Evolutionary conservation across 2,329 filamentous ascomycete species (phyloP), one percentile per base, ranked within the genome.

Genomic region (Xylaria multiplex): DNA sequence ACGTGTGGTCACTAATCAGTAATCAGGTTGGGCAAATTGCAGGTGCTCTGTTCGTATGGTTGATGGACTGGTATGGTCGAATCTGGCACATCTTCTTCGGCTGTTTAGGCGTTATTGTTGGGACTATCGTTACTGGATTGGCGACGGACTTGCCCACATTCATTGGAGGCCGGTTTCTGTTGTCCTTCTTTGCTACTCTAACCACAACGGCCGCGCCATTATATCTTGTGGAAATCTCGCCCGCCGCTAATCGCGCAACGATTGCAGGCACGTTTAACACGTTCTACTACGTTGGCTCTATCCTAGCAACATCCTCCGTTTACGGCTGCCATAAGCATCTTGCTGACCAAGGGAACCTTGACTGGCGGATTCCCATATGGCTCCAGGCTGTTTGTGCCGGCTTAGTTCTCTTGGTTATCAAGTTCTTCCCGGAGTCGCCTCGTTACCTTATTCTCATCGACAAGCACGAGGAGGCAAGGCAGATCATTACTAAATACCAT

Each of bases 181-280:
- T 85, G 7, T 81, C 81, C 1, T 85, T 84, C 70, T 87, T 87
- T 57, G 85, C 87, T 35, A 83, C 84, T 0, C 85, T 88, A 58
- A 83, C 84, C 1, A 81, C 83, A 13, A 83, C 84, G 2, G 85
- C 86, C 0, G 86, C 86, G 0, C 87, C 88, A 0, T 81, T 86
- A 8, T 88, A 88, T 69, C 81, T 88, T 9, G 84, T 86, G 22
- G 88, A 90, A 73, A 85, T 88, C 59, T 81, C 86, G 0, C 88
- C 89, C 64, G 86, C 88, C 0, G 79, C 82, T 2, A 86, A 86
- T 70, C 83, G 88, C 58, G 87, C 84, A 27, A 81, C 87, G 2
- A 78, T 88, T 22, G 88, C 86, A 0, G 88, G 86, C n/a, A 79
- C 86, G 32, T 81, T 80, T 65, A 82, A 81, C 53, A 81, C 79